Evolutionary conservation across 371 early-diverging fungal genomes (phyloP).

Genomic region (Mucor lusitanicus): DNA sequence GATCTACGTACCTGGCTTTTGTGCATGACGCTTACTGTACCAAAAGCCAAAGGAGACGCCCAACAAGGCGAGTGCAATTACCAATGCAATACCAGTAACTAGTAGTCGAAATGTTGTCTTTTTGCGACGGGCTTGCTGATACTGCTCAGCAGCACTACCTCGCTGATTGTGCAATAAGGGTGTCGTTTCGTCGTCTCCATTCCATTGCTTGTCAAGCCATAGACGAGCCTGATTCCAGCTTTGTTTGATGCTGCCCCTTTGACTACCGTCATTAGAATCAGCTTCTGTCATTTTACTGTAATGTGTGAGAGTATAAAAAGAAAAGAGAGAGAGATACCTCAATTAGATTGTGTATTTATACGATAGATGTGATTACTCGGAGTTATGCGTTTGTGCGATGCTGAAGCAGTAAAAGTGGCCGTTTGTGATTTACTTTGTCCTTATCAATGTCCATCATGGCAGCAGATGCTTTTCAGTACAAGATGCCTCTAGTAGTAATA

Average conservation of each 20-base stretch:
- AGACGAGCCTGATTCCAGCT: conserved; percentile 20
- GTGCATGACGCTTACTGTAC: conserved; percentile 29
- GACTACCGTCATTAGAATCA: conserved; percentile 3
- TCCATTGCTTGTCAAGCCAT: conserved; percentile 50
- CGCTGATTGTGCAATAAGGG: conserved; percentile 36
- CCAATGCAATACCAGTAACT: conserved; percentile 10
- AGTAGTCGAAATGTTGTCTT: conserved; percentile 15
- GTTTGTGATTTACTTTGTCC: too few relatives aligned
- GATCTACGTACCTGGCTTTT: conserved; percentile 4
- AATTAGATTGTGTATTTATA: not conserved
- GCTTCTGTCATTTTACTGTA: conserved; percentile 3
- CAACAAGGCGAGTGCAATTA: conserved; percentile 28
- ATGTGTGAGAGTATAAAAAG: not conserved
- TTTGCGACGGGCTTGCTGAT: too few relatives aligned
- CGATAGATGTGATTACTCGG: too few relatives aligned
- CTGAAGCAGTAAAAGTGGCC: too few relatives aligned
- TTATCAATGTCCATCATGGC: too few relatives aligned
- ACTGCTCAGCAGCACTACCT: conserved; percentile 31
- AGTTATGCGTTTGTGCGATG: too few relatives aligned
- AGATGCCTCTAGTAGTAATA: too few relatives aligned
- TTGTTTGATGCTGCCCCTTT: not conserved
- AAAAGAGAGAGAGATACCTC: not conserved
- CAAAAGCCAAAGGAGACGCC: conserved; percentile 51
- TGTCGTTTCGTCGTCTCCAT: conserved; percentile 47
- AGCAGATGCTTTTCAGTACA: too few relatives aligned